Evolutionary conservation across 106 monocot genomes (phyloP).

Genomic region (Triglochin maritima): DNA sequence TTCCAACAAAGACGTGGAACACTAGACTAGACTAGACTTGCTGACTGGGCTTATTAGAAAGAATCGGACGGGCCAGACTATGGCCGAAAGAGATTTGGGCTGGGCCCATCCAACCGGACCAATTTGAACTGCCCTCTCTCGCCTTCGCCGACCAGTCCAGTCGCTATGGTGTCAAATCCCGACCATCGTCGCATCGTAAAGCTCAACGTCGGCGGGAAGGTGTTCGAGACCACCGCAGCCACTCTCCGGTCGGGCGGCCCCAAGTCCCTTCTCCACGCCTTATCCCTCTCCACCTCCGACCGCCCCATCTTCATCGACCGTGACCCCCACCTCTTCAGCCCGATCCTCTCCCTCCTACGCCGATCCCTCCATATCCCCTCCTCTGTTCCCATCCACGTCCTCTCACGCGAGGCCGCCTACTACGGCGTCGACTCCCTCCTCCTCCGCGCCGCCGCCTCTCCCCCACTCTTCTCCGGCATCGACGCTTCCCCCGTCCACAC

Average conservation of each 20-base stretch:
- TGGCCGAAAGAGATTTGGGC: no score
- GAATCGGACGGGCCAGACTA: no score
- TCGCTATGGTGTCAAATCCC: constrained; percentile 1
- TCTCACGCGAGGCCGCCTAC: constrained; percentile 63
- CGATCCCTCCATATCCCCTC: constrained; percentile 48
- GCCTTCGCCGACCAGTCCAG: no score
- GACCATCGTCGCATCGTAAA: no score
- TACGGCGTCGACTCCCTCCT: constrained; percentile 59
- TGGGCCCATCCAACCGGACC: no score
- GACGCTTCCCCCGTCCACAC: constrained; percentile 48
- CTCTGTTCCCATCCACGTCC: constrained; percentile 33
- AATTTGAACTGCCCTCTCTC: no score
- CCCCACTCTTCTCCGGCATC: constrained; percentile 61
- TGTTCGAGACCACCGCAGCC: constrained; percentile 58
- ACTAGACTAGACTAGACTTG: no score
- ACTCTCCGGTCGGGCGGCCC: constrained; percentile 46
- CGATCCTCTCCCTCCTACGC: constrained; percentile 69
- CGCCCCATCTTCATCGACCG: constrained; percentile 64
- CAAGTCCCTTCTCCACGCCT: constrained; percentile 48
- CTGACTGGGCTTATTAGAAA: no score
- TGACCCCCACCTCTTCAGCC: constrained; percentile 70
- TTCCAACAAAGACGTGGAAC: no score
- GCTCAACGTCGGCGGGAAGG: constrained; percentile 80
- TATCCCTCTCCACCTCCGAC: constrained; percentile 15
- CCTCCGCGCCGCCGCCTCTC: constrained; percentile 54